Evolutionary conservation across 768 basidiomycete species (phyloP).

Genomic region (Fistulinella prunicolor): DNA sequence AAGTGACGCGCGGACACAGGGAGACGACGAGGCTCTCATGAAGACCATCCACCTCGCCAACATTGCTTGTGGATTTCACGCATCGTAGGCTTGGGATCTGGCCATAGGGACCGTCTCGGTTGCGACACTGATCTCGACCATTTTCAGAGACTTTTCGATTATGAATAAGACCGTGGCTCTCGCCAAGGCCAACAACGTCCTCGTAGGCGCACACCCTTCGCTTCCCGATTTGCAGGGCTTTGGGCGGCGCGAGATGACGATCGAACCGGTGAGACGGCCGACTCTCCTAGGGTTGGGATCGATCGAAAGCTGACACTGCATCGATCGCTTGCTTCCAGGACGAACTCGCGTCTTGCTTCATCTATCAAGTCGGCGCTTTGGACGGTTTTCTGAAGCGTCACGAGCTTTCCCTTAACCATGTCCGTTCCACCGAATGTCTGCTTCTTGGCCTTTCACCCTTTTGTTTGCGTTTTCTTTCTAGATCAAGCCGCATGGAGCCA

Average conservation of each 20-base stretch:
- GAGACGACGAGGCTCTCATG: constrained; percentile 53
- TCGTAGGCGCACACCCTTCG: constrained; percentile 67
- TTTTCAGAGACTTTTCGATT: constrained; percentile 54
- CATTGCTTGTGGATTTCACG: constrained; percentile 69
- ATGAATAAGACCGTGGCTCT: constrained; percentile 61
- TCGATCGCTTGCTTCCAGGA: constrained; percentile 34
- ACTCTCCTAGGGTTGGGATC: neutral
- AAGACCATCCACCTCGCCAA: constrained; percentile 58
- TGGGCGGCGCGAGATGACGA: constrained; percentile 61
- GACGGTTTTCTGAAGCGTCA: constrained; percentile 55
- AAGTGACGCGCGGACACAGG: constrained; percentile 28
- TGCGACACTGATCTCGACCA: neutral
- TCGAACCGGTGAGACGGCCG: constrained; percentile 46
- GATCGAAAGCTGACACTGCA: neutral
- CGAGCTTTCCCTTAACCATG: constrained; percentile 54
- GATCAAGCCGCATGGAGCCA: constrained; percentile 62
- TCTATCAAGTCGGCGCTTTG: constrained; percentile 68
- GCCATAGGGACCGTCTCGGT: neutral
- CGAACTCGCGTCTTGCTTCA: constrained; percentile 54
- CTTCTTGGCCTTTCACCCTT: too few species aligned
- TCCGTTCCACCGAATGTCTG: constrained; percentile 23
- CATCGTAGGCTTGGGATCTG: constrained; percentile 38
- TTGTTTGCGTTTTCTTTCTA: constrained; percentile 15
- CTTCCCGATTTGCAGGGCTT: constrained; percentile 61
- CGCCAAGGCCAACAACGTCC: constrained; percentile 54